phyloP scores from a whole-genome alignment of 2,329 filamentous ascomycete species.

The Helminthosporium solani region DNA sequence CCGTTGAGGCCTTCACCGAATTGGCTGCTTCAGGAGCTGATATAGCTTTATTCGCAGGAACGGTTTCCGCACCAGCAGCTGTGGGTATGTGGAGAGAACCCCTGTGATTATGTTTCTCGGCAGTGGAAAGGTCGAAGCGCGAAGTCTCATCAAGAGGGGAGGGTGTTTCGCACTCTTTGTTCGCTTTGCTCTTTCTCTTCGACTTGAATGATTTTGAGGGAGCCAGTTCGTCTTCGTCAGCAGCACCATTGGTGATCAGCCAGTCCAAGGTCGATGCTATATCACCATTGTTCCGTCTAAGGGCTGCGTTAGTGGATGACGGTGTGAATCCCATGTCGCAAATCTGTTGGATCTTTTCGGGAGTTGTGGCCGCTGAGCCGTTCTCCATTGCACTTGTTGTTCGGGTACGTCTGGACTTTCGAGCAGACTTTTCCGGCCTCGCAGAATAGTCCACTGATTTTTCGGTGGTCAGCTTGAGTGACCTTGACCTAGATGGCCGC shows the following conservation, averaged over 20 bases:
- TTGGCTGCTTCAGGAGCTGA: neutral
- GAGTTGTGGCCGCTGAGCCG: conserved; percentile 17
- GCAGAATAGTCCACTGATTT: conserved; percentile 33
- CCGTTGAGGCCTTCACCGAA: neutral
- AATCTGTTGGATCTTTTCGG: conserved; percentile 33
- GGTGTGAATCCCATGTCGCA: conserved; percentile 42
- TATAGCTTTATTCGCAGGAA: neutral
- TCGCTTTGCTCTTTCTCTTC: conserved; percentile 4
- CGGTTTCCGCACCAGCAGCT: neutral
- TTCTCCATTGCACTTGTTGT: conserved; percentile 15
- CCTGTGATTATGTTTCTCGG: conserved; percentile 2
- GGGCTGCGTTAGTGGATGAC: conserved; percentile 25
- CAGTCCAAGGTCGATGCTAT: conserved; percentile 34
- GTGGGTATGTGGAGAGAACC: neutral
- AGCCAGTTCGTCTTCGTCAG: conserved; percentile 32
- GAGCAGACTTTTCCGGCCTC: conserved; percentile 27
- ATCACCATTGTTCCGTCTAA: conserved; percentile 30
- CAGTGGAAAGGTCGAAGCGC: neutral
- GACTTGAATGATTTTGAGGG: conserved; percentile 16
- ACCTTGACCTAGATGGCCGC: conserved; percentile 40
- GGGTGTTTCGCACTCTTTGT: neutral
- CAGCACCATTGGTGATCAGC: conserved; percentile 28
- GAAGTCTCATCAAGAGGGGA: neutral
- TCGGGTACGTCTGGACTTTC: conserved; percentile 25
- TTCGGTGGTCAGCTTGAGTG: conserved; percentile 21